Base-by-base conservation (phyloP, 2,329 filamentous ascomycete species). In the Pyrenochaeta sp. region DNA sequence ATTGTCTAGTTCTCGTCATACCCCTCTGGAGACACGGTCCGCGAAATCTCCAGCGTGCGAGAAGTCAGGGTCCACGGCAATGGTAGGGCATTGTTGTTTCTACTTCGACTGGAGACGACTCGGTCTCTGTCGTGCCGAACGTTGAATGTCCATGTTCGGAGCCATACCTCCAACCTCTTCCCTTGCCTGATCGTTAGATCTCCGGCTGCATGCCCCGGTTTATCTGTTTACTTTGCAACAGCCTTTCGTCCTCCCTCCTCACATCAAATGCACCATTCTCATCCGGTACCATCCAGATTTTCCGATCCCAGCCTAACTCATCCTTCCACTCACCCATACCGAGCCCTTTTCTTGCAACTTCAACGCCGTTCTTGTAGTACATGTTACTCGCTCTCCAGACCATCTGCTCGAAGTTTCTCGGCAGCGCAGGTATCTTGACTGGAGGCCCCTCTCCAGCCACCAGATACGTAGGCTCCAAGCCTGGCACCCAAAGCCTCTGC, bases 401-500 rank as follows among this genome's bases (percentile, higher is more conserved):
- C 2, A 7, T 28, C 24, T 44, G 42, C 15, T 28, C 8, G 12
- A n/a, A 28, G 7, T 10, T 24, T 44, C 12, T n/a, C 7, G 24
- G 42, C 9, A 27, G n/a, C 10, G 4, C 12, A 6, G 24, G 42
- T 19, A 28, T 2, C 12, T 27, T 19, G 22, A 28, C 12, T 24
- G 22, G 22, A 27, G 1, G 4, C 15, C 15, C 10, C 5, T 27
- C 7, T 22, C 10, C 22, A 27, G 24, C 1, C 25, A 28, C 28
- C 7, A 12, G 10, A 25, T 49, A 49, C 4, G 24, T 44, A 24
- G 58, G 51, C n/a, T 61, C 61, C 6, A 63, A 40, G 7, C 61
- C 58, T 1, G 54, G 46, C 3, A 61, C 58, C 54, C 57, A 61
- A 22, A 61, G 32, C 5, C 19, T 27, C n/a, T 63, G 51, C 13